phyloP scores from a whole-genome alignment of 2,329 filamentous ascomycete genomes.

The Diplodia seriata region DNA sequence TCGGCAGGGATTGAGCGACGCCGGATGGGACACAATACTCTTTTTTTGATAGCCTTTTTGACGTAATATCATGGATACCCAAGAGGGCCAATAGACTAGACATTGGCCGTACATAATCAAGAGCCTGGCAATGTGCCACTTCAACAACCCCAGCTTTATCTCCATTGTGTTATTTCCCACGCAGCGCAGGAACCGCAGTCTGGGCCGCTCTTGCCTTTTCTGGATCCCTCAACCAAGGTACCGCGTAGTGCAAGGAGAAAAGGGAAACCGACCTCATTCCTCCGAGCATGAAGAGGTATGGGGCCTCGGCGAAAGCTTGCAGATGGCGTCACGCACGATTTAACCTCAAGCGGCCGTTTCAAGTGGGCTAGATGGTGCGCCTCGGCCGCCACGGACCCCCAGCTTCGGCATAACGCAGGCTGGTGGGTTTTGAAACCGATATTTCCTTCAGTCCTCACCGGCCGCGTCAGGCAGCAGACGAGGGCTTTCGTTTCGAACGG shows the following conservation, averaged over 20 bases:
- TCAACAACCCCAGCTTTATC: too few relatives aligned
- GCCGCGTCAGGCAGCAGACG: too few relatives aligned
- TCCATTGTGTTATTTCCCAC: background rate
- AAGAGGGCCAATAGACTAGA: background rate
- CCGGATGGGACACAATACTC: too few relatives aligned
- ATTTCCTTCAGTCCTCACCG: background rate
- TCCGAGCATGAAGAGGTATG: too few relatives aligned
- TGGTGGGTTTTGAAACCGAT: background rate
- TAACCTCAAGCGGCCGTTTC: background rate
- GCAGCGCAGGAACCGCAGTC: background rate
- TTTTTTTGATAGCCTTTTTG: background rate
- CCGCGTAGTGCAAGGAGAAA: too few relatives aligned
- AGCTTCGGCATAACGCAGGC: constrained; percentile 1
- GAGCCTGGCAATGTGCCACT: background rate
- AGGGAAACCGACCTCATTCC: too few relatives aligned
- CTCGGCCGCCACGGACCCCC: too few relatives aligned
- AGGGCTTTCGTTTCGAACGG: background rate
- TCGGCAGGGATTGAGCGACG: background rate
- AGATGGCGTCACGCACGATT: background rate
- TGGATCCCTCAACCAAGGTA: background rate
- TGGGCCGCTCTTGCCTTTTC: background rate
- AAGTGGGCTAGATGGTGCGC: too few relatives aligned
- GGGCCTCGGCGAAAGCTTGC: too few relatives aligned
- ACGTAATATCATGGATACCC: background rate
- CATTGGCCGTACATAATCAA: background rate